Conservation (phyloP, 441 rosid species). For the Aquilaria agallochum region DNA sequence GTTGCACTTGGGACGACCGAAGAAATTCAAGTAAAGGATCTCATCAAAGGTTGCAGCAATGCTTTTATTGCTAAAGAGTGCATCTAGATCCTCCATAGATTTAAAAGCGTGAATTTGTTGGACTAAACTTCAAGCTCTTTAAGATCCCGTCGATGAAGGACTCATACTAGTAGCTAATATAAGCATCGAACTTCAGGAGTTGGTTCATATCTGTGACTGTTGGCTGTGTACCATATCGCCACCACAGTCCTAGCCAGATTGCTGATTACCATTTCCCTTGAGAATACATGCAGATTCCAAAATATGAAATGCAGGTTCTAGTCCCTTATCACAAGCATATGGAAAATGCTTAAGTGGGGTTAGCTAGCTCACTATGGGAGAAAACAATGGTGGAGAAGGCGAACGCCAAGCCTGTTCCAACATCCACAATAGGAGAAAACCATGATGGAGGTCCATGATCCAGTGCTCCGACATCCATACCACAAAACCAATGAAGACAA, state of each 20-base stretch:
- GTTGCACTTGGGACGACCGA: no score
- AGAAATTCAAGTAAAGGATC: no score
- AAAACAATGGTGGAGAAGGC: conserved; percentile 24
- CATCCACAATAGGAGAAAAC: background rate
- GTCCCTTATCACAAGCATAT: no score
- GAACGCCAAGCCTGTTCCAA: conserved; percentile 15
- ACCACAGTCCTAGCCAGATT: background rate
- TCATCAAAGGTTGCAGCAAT: background rate
- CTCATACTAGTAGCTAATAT: conserved; percentile 23
- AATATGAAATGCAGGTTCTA: no score
- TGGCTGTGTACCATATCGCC: background rate
- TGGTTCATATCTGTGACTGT: conserved; percentile 26
- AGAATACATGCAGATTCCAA: no score
- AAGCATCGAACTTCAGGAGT: conserved; percentile 29
- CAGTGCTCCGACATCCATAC: conserved; percentile 26
- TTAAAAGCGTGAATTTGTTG: conserved; percentile 7
- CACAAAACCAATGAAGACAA: conserved; percentile 23
- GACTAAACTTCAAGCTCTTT: conserved; percentile 6
- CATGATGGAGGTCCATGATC: conserved; percentile 4
- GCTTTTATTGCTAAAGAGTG: conserved; percentile 18
- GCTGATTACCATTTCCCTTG: background rate
- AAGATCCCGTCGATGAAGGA: conserved; percentile 24
- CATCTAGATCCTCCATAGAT: conserved; percentile 12
- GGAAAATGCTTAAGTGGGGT: no score
- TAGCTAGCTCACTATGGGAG: conserved; percentile 21